Conservation (phyloP, 345 rosid species). For the Adansonia digitata region DNA sequence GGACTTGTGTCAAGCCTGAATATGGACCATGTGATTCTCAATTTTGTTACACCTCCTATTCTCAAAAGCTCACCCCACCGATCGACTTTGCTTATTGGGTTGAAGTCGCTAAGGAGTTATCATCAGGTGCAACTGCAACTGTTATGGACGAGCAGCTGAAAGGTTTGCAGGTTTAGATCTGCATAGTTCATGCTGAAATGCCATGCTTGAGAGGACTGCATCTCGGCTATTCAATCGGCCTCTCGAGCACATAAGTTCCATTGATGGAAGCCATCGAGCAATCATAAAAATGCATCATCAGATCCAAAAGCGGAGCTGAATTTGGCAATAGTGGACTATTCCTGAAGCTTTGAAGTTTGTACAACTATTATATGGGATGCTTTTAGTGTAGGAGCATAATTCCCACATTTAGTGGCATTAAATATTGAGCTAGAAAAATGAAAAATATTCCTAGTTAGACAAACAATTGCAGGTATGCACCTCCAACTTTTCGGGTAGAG, state of each 20-base stretch:
- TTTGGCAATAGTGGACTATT: background rate
- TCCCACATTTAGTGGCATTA: background rate
- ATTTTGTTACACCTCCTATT: background rate
- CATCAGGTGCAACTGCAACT: background rate
- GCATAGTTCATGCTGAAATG: background rate
- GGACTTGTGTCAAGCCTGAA: background rate
- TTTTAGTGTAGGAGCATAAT: background rate
- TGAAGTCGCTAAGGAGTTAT: background rate
- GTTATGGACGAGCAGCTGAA: no score
- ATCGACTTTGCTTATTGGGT: background rate
- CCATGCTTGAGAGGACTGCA: background rate
- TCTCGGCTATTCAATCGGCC: background rate
- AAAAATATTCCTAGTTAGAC: background rate
- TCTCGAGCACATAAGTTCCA: background rate
- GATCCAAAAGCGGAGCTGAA: background rate
- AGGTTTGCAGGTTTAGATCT: no score
- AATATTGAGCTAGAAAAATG: background rate
- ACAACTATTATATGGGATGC: background rate
- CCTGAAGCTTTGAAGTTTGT: background rate
- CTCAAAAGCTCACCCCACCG: background rate
- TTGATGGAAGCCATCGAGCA: background rate
- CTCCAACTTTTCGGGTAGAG: background rate
- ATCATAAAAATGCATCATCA: background rate
- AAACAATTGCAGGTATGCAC: background rate
- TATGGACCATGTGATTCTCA: background rate